Base-by-base conservation (phyloP, 2,329 filamentous ascomycete genomes). In the Stemphylium lycopersici region DNA sequence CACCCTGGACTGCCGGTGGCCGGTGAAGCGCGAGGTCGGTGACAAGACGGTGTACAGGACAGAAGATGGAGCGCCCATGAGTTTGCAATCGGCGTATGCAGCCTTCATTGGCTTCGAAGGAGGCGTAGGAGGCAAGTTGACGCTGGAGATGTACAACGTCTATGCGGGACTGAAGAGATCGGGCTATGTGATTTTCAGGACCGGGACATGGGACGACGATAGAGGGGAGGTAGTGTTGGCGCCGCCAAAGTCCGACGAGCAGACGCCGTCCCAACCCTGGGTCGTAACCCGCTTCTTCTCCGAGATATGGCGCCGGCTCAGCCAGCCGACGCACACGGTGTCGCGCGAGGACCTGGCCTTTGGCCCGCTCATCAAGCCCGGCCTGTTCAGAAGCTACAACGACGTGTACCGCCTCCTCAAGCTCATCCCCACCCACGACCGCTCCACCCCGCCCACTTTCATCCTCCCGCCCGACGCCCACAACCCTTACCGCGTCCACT, bases 31-130 rank as follows among this genome's bases (percentile, higher is more conserved):
- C 13, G 70, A 71, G 18, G 66, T 69, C 1, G 68, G 66, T 3
- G 71, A 70, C 12, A 68, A 67, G 11, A 63, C 55, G 32, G 57
- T 44, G 3, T 52, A 63, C 42, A 55, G 52, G 13, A 84, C 86
- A 32, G 81, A 83, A 53, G 83, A 87, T 6, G 77, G 82, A 3
- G 75, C 95, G n/a, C 92, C 93, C 0, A 87, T 99, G 80, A 96
- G 90, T 74, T 78, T 98, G 34, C 91, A 98, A 74, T 93, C 90
- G 5, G 92, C 92, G 0, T 98, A 98, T 78, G 85, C 93, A 4
- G 83, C 91, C 18, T 87, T 96, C 48, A 84, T 96, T 60, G 91
- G 91, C 1, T 79, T 84, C 20, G 88, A 90, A 42, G 83, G 79
- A 4, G 83, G 70, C 12, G 62, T 72, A 6, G 75, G 76, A 1